Percentiles rank a stretch among this genome's conserved stretches.
phyloP scores from a whole-genome alignment of 305 asterid genomes.

The Lippia alba region DNA sequence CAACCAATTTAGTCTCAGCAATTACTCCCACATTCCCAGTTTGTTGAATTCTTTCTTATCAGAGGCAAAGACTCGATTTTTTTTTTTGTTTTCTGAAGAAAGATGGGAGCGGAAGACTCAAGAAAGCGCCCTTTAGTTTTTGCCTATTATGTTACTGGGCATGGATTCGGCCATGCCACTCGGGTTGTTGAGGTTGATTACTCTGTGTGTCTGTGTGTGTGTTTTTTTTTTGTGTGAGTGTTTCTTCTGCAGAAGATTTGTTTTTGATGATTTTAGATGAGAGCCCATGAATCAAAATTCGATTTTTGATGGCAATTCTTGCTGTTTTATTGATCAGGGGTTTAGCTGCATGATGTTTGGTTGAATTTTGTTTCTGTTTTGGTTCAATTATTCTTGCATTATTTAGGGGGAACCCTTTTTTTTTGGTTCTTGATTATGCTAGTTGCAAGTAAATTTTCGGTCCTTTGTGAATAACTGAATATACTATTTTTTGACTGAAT shows the following conservation, averaged over 20 bases:
- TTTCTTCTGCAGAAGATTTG: background rate
- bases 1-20: constrained; percentile 2
- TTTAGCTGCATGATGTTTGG: background rate
- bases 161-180: constrained; percentile 97
- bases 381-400: background rate
- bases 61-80: background rate
- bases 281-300: background rate
- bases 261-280: background rate
- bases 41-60: constrained; percentile 22
- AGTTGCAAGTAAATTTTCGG: constrained; percentile 5
- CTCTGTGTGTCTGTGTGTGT: constrained; percentile 10
- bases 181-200: constrained; percentile 86
- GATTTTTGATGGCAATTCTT: background rate
- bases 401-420: background rate
- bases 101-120: constrained; percentile 51
- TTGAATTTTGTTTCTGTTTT: background rate
- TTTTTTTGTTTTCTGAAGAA: constrained; percentile 6
- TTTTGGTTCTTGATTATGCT: background rate
- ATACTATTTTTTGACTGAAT: background rate
- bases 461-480: too few species aligned
- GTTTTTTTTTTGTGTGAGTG: constrained; percentile 22
- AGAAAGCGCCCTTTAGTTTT: constrained; percentile 59
- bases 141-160: constrained; percentile 97
- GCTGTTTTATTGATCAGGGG: constrained; percentile 4
- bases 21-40: constrained; percentile 17